Conservation (phyloP, 192 early-diverging fungal species). For the Entomortierella parvispora region DNA sequence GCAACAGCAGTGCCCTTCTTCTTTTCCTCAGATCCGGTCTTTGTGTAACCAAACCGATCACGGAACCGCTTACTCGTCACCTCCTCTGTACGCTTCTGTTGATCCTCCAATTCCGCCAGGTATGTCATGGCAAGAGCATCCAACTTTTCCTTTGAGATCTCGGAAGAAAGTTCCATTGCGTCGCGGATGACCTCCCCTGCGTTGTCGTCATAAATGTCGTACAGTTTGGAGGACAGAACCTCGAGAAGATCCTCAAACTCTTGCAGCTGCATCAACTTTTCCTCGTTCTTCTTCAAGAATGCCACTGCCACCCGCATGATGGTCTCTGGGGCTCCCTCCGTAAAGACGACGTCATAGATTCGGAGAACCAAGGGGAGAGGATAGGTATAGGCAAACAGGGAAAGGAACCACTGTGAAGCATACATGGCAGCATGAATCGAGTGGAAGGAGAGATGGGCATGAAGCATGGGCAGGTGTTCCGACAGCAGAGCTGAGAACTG, state of each 20-base stretch:
- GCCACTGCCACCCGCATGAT: constrained; percentile 91
- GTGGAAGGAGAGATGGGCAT: constrained; percentile 78
- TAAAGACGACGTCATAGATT: constrained; percentile 92
- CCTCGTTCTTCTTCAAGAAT: constrained; percentile 84
- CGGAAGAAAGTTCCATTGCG: constrained; percentile 73
- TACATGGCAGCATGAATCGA: constrained; percentile 89
- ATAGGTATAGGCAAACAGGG: constrained; percentile 96
- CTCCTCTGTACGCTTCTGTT: constrained; percentile 61
- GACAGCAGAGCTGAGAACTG: constrained; percentile 85
- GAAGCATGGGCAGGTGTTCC: constrained; percentile 79
- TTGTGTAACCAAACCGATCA: constrained; percentile 51
- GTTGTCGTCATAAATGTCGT: constrained; percentile 75
- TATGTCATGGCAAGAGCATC: constrained; percentile 74
- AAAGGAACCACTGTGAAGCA: constrained; percentile 97
- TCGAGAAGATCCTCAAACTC: constrained; percentile 87
- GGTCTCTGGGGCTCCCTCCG: constrained; percentile 90
- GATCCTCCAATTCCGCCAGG: constrained; percentile 57
- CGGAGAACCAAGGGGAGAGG: constrained; percentile 90
- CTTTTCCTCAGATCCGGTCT: neutral
- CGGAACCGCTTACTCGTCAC: constrained; percentile 61
- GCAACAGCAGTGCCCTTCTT: neutral
- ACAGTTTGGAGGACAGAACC: constrained; percentile 85
- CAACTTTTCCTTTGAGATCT: constrained; percentile 76
- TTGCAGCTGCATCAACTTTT: constrained; percentile 68
- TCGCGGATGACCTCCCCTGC: constrained; percentile 78